phyloP scores from a whole-genome alignment of 2,329 filamentous ascomycete species.

The Grosmannia serpens region DNA sequence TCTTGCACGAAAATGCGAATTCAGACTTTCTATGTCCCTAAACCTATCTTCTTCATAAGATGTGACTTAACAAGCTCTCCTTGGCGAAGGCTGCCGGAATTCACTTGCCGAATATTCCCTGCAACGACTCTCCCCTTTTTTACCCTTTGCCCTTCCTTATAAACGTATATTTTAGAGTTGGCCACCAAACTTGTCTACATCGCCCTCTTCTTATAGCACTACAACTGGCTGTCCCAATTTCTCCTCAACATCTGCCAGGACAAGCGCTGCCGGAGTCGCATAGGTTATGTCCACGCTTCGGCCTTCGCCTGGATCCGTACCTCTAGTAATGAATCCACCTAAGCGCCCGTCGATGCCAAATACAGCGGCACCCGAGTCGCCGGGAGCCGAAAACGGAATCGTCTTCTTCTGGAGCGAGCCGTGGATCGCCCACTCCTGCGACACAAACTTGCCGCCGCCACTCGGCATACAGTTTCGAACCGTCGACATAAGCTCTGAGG shows the following conservation, averaged over 20 bases:
- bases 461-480: background rate
- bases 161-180: too few relatives aligned
- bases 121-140: too few relatives aligned
- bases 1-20: too few relatives aligned
- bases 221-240: too few relatives aligned
- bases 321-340: background rate
- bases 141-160: too few relatives aligned
- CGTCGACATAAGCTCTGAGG: background rate
- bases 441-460: background rate
- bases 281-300: background rate
- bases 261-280: background rate
- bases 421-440: background rate
- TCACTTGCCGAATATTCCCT: too few relatives aligned
- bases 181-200: too few relatives aligned
- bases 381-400: background rate
- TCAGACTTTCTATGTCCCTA: too few relatives aligned
- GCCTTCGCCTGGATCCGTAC: background rate
- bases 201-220: too few relatives aligned
- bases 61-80: too few relatives aligned
- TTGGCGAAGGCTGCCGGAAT: too few relatives aligned
- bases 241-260: background rate
- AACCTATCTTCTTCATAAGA: too few relatives aligned
- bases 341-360: background rate
- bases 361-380: background rate
- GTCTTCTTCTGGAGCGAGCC: background rate